Conservation (phyloP, 1,139 yeast genomes). For the Blastobotrys buckinghamii region DNA sequence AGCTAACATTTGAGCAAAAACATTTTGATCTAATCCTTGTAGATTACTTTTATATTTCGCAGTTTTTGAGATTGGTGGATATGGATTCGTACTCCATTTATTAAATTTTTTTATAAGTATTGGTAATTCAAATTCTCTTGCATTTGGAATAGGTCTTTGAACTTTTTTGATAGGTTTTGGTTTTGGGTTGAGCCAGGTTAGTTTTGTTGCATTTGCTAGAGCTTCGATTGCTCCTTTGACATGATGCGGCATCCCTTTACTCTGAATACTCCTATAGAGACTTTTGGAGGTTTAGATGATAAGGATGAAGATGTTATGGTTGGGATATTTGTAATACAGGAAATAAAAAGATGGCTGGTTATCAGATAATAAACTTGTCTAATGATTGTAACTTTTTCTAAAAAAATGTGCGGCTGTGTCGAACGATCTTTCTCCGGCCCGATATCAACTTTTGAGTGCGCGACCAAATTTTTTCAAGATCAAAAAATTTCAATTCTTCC, state of each 20-base stretch:
- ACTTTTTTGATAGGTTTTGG: not conserved
- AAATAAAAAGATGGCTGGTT: too few relatives aligned
- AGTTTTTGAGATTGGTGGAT: not conserved
- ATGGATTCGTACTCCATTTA: slow-evolving; percentile 17
- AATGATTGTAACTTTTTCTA: too few relatives aligned
- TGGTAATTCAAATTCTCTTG: slow-evolving; percentile 9
- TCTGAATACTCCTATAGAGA: not conserved
- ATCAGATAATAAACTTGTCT: too few relatives aligned
- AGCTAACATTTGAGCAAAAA: slow-evolving; percentile 28
- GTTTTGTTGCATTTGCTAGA: not conserved
- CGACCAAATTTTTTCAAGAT: too few relatives aligned
- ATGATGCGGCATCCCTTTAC: not conserved
- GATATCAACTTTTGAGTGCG: too few relatives aligned
- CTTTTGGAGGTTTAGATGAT: too few relatives aligned
- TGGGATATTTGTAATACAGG: too few relatives aligned
- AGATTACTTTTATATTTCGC: slow-evolving; percentile 1
- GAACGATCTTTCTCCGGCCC: too few relatives aligned
- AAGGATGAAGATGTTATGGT: too few relatives aligned
- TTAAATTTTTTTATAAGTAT: slow-evolving; percentile 20
- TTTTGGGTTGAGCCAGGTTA: not conserved
- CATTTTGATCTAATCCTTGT: slow-evolving; percentile 19
- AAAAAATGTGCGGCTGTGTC: too few relatives aligned
- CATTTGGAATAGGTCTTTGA: not conserved
- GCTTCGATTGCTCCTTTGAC: slow-evolving; percentile 8
- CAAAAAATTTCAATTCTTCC: too few relatives aligned